A percentile compares a stretch with the other conserved stretches of the same genome.
These are phyloP conservation scores for Viola odorata DNA, from an alignment of 345 rosid genomes.

Conservation along the genomic window DNA sequence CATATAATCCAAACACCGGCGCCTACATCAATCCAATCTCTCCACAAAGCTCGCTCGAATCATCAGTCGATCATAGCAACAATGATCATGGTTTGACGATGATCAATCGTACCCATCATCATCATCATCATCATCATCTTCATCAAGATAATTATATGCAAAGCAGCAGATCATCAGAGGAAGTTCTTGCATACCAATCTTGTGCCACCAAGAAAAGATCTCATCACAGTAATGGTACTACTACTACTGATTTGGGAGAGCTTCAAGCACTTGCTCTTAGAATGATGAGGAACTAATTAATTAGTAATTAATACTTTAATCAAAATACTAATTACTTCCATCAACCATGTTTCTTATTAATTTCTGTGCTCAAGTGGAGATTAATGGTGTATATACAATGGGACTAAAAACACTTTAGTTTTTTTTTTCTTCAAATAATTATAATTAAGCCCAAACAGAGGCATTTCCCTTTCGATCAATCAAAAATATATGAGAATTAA, in stretches of 20 bases:
- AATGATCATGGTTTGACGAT: slow-evolving; percentile 15
- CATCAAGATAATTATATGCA: slow-evolving; percentile 17
- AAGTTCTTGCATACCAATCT: slow-evolving; percentile 31
- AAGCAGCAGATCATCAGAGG: slow-evolving; percentile 26
- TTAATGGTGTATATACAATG: slow-evolving; percentile 8
- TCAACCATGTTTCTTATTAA: neutral
- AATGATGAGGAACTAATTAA: slow-evolving; percentile 64
- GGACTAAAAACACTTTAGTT: slow-evolving; percentile 5
- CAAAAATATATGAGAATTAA: neutral
- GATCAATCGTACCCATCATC: no score
- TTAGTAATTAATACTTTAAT: neutral
- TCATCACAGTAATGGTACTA: neutral
- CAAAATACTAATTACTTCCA: neutral
- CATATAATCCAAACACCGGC: slow-evolving; percentile 9
- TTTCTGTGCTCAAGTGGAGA: neutral
- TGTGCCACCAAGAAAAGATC: slow-evolving; percentile 38
- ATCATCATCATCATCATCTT: no score
- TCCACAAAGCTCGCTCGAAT: slow-evolving; percentile 71
- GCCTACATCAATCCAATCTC: slow-evolving; percentile 47
- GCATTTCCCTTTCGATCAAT: neutral
- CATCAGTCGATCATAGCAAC: slow-evolving; percentile 29
- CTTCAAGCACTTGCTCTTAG: slow-evolving; percentile 80
- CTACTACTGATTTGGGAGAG: slow-evolving; percentile 59
- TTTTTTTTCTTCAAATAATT: neutral
- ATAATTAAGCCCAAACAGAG: neutral